Percentiles rank a stretch among this genome's conserved stretches.
phyloP scores from a whole-genome alignment of 1,284 basidiomycete genomes.

The Malassezia slooffiae region DNA sequence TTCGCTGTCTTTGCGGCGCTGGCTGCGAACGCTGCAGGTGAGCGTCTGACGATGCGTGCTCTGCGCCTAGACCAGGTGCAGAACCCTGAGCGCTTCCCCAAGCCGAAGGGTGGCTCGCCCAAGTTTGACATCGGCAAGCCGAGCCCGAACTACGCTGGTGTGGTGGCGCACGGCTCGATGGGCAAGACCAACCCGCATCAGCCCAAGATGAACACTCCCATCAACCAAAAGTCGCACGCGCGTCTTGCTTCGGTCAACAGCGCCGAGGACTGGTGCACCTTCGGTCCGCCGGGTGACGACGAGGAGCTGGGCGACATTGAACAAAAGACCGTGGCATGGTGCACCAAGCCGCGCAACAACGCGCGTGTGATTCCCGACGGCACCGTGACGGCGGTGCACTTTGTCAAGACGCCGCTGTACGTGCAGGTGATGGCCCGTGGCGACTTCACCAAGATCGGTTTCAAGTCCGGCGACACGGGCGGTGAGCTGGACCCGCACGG shows the following conservation, averaged over 20 bases:
- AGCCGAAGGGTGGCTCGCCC: conserved; percentile 7
- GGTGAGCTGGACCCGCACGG: conserved; percentile 47
- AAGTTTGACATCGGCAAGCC: conserved; percentile 37
- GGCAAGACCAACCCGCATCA: conserved; percentile 37
- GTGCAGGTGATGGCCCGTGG: conserved; percentile 50
- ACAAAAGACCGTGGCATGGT: conserved; percentile 61
- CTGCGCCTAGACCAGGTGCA: too few relatives aligned
- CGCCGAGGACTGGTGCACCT: conserved; percentile 46
- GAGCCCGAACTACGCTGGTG: conserved; percentile 27
- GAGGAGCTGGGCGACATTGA: conserved; percentile 58
- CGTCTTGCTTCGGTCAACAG: conserved; percentile 42
- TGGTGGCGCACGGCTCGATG: conserved; percentile 21
- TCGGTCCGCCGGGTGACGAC: conserved; percentile 47
- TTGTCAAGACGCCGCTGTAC: conserved; percentile 45
- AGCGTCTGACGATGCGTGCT: too few relatives aligned
- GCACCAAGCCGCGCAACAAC: conserved; percentile 52
- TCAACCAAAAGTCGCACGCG: conserved; percentile 40
- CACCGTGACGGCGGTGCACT: conserved; percentile 41
- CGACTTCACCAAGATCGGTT: conserved; percentile 44
- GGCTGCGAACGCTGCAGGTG: background rate
- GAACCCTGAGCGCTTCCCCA: too few relatives aligned
- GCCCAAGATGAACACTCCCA: conserved; percentile 35
- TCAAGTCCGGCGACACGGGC: conserved; percentile 32
- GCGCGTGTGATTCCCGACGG: conserved; percentile 46
- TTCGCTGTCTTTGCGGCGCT: background rate